Percentiles rank a stretch among this genome's conserved stretches.
Evolutionary conservation across 2,329 filamentous ascomycete species (phyloP).

Genomic region (Fusarium mundagurra): DNA sequence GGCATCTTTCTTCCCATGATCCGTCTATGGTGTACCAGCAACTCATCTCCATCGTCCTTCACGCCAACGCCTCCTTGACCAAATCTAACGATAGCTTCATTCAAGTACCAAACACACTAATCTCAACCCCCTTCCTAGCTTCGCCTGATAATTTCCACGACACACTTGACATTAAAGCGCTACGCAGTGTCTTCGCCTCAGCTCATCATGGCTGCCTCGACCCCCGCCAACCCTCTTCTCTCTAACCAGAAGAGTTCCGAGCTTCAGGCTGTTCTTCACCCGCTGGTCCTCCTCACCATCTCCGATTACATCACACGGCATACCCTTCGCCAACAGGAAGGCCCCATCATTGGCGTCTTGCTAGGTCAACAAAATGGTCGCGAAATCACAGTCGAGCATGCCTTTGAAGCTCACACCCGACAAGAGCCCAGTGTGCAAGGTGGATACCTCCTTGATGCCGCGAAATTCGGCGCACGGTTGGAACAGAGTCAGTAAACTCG

Average conservation of each 20-base stretch:
- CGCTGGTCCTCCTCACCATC: constrained; percentile 93
- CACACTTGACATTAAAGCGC: neutral
- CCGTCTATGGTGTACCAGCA: neutral
- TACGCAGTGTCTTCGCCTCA: neutral
- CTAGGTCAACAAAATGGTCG: constrained; percentile 91
- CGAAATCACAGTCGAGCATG: constrained; percentile 90
- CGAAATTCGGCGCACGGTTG: constrained; percentile 80
- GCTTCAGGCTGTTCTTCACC: constrained; percentile 86
- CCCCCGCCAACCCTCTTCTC: constrained; percentile 64
- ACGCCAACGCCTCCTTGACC: neutral
- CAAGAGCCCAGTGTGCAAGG: constrained; percentile 58
- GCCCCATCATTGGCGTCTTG: constrained; percentile 86
- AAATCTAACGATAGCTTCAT: constrained; percentile 21
- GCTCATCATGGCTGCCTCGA: constrained; percentile 58
- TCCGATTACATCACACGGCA: constrained; percentile 97
- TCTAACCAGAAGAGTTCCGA: constrained; percentile 75
- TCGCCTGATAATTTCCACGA: neutral
- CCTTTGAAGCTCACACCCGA: constrained; percentile 80
- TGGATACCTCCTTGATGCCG: constrained; percentile 69
- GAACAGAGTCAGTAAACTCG: constrained; percentile 77
- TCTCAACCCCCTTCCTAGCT: neutral
- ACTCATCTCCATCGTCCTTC: constrained; percentile 13
- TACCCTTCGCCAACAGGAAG: constrained; percentile 77
- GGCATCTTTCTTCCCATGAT: constrained; percentile 25
- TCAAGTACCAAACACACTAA: neutral